Evolutionary conservation across 768 basidiomycete species (phyloP).

Genomic region (Psilocybe cyanescens): DNA sequence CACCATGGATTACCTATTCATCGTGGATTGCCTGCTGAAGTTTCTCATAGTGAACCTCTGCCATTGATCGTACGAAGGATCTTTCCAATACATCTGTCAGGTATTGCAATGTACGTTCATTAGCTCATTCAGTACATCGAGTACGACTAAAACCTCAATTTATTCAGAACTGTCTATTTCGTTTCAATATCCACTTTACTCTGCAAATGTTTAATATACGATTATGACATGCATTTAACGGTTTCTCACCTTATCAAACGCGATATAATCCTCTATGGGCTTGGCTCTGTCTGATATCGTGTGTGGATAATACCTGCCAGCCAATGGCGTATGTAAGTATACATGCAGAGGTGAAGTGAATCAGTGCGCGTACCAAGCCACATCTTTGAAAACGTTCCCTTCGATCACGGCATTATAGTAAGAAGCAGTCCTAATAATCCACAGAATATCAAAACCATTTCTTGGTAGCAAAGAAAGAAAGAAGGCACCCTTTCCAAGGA

Average conservation of each 20-base stretch:
- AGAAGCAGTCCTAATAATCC: constrained; percentile 51
- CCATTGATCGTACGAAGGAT: no score
- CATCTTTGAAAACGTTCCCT: constrained; percentile 52
- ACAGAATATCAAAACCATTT: background rate
- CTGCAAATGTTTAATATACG: constrained; percentile 20
- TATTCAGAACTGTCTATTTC: background rate
- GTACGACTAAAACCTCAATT: background rate
- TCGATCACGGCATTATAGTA: constrained; percentile 65
- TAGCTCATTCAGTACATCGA: background rate
- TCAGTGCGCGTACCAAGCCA: constrained; percentile 59
- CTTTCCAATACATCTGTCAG: no score
- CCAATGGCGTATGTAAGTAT: background rate
- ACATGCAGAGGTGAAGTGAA: background rate
- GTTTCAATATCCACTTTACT: constrained; percentile 39
- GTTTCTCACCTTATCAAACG: constrained; percentile 74
- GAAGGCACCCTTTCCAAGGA: constrained; percentile 72
- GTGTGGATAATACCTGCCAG: constrained; percentile 67
- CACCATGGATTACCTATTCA: no score
- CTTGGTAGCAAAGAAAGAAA: background rate
- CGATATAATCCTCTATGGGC: constrained; percentile 67
- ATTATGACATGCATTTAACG: background rate
- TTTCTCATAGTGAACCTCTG: no score
- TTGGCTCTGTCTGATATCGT: constrained; percentile 57
- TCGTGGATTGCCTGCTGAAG: no score
- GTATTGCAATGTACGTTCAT: background rate